Evolutionary conservation across 306 rosid genomes (phyloP), one percentile per base, ranked within the genome.

Genomic region (Delonix regia): DNA sequence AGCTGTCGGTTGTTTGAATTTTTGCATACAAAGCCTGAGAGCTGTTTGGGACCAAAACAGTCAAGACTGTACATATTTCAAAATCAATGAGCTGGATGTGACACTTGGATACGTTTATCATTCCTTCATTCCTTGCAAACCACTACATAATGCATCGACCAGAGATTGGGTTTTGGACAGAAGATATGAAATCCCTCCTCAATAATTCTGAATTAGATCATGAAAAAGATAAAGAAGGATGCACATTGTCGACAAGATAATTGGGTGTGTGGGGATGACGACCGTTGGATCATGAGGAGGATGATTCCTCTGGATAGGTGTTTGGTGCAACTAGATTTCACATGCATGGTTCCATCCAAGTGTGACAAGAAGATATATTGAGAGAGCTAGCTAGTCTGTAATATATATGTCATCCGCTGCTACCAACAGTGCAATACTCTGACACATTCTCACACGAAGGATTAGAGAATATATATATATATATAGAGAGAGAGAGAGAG

Each of bases 251-350:
- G 41, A 28, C 66, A 60, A 60, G 41, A 60, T 60, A 27, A 60
- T 63, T 63, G 69, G 61, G 70, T 51, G 79, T 77, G 92, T 87
- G 89, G 90, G 88, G 86, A 77, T 82, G 68, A 79, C 85, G 68
- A 85, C 88, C 74, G 83, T 81, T 63, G 79, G 3, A 44, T 12
- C n/a, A n/a, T n/a, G n/a, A 79, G 70, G 77, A 57, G 53, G 77
- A 39, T 80, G 60, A 71, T 73, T 28, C 44, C 48, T 70, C 65
- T 34, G 25, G 69, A 36, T 57, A 38, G 66, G 69, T 71, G 80
- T 85, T 87, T 83, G 87, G 92, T 87, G 83, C 81, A 89, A 84
- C 97, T 74, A 83, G 16, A 86, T 74, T 28, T 89, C 92, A 89
- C 94, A 87, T 89, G 97, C 85, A 79, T 56, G 92, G 90, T 83